Base-by-base conservation (phyloP, 179 eudicot genomes). In the Spinacia oleracea region DNA sequence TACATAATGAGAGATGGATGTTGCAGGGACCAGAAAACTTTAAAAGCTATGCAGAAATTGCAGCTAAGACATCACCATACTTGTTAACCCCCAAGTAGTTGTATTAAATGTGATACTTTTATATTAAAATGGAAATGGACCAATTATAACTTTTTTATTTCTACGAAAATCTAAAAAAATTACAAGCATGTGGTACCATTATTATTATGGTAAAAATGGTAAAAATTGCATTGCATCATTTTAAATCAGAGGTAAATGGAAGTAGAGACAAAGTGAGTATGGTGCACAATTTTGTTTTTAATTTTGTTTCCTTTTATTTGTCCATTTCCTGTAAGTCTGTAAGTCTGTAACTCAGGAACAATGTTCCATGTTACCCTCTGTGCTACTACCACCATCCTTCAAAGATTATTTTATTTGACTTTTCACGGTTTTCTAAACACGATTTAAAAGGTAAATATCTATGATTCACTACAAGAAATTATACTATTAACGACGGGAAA, bases 21-120 rank as follows among this genome's bases (percentile, higher is more conserved):
- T 38, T 58, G 69, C 18, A 43, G 66, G 77, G 81, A 77, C 75
- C 84, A 77, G 51, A 75, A 48, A 12, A 72, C 70, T 27, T 70
- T 76, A 31, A 79, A 79, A 83, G 80, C 85, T 20, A 48, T 27
- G 34, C 60, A 72, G 72, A 65, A 0, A 32, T 60, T 31, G 38
- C 60, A 56, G 75, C 66, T 27, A 73, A 20, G 53, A 70, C 65
- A 62, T 56, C 79, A 58, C 75, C 43, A 71, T 70, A 70, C 73
- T 72, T 55, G 16, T 40, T 51, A 70, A 18, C 12, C 18, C 51
- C 32, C 32, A 80, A 68, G 60, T n/a, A 70, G 56, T 46, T 20
- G 18, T 21, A 46, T 25, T 21, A 48, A 79, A 72, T 63, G 56
- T 27, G 73, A 72, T 72, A 56, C 68, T 40, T 21, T 72, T 78